Percentiles rank a stretch among this genome's conserved stretches.
phyloP scores from a whole-genome alignment of 805 yeast genomes.

The Pichia kluyveri region DNA sequence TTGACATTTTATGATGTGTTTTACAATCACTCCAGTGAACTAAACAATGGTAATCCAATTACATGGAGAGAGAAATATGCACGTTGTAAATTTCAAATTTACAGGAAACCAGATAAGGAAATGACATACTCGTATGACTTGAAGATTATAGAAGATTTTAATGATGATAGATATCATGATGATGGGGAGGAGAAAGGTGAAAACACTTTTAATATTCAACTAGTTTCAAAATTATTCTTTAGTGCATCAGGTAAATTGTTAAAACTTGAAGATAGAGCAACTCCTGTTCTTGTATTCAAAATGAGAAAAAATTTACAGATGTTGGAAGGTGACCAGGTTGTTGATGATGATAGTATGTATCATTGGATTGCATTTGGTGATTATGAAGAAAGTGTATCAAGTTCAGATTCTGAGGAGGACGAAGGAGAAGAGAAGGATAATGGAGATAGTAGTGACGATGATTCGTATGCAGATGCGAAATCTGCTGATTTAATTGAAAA shows the following conservation, averaged over 20 bases:
- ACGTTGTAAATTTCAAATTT: conserved; percentile 38
- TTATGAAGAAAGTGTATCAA: conserved; percentile 18
- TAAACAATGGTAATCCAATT: conserved; percentile 29
- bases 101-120: conserved; percentile 17
- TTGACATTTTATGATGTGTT: conserved; percentile 55
- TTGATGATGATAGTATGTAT: conserved; percentile 9
- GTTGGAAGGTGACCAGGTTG: conserved; percentile 1
- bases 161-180: conserved; percentile 70
- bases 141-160: conserved; percentile 44
- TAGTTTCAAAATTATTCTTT: conserved; percentile 48
- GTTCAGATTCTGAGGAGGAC: conserved; percentile 26
- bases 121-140: conserved; percentile 35
- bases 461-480: conserved; percentile 13
- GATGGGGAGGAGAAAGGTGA: conserved; percentile 33
- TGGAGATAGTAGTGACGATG: conserved; percentile 19
- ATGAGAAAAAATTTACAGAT: conserved; percentile 19
- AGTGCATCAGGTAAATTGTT: conserved; percentile 62
- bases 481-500: neutral
- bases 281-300: conserved; percentile 64
- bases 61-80: conserved; percentile 72
- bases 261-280: conserved; percentile 48
- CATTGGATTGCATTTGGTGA: conserved; percentile 48
- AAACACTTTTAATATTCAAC: conserved; percentile 28
- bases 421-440: conserved; percentile 22
- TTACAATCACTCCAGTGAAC: conserved; percentile 39